These are phyloP conservation scores for Oenanthe sinensis DNA, from an alignment of 129 eudicot species.

Conservation along the genomic window DNA sequence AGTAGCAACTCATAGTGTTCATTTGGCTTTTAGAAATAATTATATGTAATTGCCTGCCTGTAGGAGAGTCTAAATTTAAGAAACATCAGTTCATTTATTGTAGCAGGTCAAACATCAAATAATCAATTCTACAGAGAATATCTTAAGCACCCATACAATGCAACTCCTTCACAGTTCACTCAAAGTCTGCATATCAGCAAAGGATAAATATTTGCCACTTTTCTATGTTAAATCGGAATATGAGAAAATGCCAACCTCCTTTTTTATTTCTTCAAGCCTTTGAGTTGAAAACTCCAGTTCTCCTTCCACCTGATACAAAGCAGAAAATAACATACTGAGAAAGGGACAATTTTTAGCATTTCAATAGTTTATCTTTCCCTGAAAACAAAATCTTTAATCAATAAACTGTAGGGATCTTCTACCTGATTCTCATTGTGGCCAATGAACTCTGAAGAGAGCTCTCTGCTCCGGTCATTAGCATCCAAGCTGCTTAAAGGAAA, in stretches of 20 bases:
- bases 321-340: slow-evolving; percentile 13
- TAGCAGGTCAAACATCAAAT: not conserved
- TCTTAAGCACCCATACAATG: not conserved
- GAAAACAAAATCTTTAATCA: not conserved
- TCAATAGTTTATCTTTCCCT: not conserved
- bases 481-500: slow-evolving; percentile 36
- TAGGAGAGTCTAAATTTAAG: not conserved
- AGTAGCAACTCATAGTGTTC: not conserved
- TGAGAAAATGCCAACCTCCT: slow-evolving; percentile 44
- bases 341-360: not conserved
- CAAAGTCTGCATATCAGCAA: slow-evolving; percentile 5
- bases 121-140: not conserved
- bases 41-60: not conserved
- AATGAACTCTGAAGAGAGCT: slow-evolving; percentile 51
- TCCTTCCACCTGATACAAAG: slow-evolving; percentile 33
- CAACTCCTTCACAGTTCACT: not conserved
- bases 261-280: slow-evolving; percentile 63
- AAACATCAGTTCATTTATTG: not conserved
- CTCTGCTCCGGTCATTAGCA: slow-evolving; percentile 44
- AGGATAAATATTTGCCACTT: slow-evolving; percentile 2
- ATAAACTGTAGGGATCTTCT: not conserved
- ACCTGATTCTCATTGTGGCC: slow-evolving; percentile 54
- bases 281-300: slow-evolving; percentile 43
- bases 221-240: not conserved
- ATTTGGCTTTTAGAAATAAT: not conserved